Evolutionary conservation across 2,329 filamentous ascomycete genomes (phyloP).

Genomic region (Bipolaris oryzae): DNA sequence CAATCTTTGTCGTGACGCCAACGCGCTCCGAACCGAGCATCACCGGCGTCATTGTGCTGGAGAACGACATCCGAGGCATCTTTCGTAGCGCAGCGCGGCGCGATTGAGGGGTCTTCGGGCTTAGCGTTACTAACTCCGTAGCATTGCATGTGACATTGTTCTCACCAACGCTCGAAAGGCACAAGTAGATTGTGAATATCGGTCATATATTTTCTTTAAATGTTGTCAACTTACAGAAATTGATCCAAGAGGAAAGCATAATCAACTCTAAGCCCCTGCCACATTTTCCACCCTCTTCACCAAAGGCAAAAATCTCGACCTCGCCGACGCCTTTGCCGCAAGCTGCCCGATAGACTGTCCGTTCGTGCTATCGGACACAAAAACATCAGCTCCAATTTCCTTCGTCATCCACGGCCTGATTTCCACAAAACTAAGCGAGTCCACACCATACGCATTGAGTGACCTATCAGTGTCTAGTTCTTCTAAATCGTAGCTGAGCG

Average conservation of each 20-base stretch:
- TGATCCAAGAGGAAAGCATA: too few relatives aligned
- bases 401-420: background rate
- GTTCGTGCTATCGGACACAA: background rate
- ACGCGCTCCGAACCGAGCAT: constrained; percentile 12
- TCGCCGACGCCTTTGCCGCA: background rate
- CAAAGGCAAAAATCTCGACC: background rate
- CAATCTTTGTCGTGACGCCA: constrained; percentile 1
- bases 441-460: background rate
- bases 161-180: too few relatives aligned
- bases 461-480: background rate
- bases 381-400: background rate
- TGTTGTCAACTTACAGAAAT: too few relatives aligned
- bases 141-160: background rate
- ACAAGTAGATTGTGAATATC: background rate
- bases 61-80: constrained; percentile 25
- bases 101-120: constrained; percentile 12
- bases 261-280: background rate
- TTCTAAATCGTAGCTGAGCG: background rate
- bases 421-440: constrained; percentile 1
- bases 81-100: constrained; percentile 1
- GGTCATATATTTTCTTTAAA: too few relatives aligned
- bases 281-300: background rate
- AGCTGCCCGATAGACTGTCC: background rate
- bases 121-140: background rate
- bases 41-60: constrained; percentile 15